Evolutionary conservation across 768 basidiomycete genomes (phyloP).

Genomic region (Hemileccinum impolitum): DNA sequence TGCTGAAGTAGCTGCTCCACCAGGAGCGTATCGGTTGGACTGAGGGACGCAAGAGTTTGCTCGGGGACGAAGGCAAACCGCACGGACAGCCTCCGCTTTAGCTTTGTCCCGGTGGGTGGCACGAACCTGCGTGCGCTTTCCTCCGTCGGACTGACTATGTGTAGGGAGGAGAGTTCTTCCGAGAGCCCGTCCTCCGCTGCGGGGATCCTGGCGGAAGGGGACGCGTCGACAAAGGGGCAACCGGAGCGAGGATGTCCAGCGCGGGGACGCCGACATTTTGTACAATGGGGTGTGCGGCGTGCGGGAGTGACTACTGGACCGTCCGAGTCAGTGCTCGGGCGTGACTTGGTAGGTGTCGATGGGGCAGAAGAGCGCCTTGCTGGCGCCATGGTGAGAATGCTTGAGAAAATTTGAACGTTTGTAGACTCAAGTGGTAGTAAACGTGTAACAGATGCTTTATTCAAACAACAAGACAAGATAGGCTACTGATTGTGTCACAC

Average conservation of each 20-base stretch:
- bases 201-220: background rate
- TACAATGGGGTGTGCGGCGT: constrained; percentile 53
- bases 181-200: constrained; percentile 31
- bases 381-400: constrained; percentile 19
- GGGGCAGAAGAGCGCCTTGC: constrained; percentile 29
- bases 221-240: constrained; percentile 45
- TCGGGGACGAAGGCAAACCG: constrained; percentile 30
- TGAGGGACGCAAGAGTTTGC: constrained; percentile 50
- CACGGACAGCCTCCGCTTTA: constrained; percentile 28
- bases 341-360: constrained; percentile 27
- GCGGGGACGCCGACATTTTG: constrained; percentile 51
- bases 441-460: no score
- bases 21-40: constrained; percentile 43
- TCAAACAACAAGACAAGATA: background rate
- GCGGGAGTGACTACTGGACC: constrained; percentile 31
- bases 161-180: constrained; percentile 46
- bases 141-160: constrained; percentile 31
- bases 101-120: constrained; percentile 3
- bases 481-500: background rate
- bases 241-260: constrained; percentile 62
- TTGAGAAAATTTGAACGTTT: background rate
- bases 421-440: background rate
- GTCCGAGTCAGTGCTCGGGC: constrained; percentile 8
- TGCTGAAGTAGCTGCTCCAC: constrained; percentile 46
- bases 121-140: constrained; percentile 9